Base-by-base conservation (phyloP, 2,329 filamentous ascomycete species). In the Aureobasidium pullulans region DNA sequence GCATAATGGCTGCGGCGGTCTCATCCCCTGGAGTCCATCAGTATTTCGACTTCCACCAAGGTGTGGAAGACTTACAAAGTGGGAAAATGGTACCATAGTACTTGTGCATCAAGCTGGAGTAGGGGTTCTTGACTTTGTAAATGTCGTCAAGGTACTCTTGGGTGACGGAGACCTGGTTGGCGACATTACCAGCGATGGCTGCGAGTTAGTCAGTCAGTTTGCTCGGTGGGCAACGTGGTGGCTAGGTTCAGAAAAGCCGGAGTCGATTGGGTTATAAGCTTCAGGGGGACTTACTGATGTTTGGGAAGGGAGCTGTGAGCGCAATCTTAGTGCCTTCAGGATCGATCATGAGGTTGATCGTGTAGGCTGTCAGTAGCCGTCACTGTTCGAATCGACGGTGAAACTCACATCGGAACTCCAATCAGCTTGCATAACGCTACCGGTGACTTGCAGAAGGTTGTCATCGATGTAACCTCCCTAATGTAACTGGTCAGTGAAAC, bases 291-390 rank as follows among this genome's bases (percentile, higher is more conserved):
- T 37, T 46, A 57, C 52, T 68, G 61, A 69, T 79, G 40, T 73
- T 74, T 6, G 75, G 75, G 63, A 79, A 81, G 32, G 72, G 65
- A 6, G 79, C 77, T 1, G 73, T 78, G 16, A 81, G 64, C 0
- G 76, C 76, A 52, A 80, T 79, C 62, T 80, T 79, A 16, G 76
- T 69, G 2, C 73, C 76, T 66, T 81, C 78, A 1, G 78, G 77
- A 56, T 81, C 78, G 42, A 79, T 74, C 71, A 79, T 79, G 2
- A 80, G 66, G 66, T 80, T 81, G 65, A 79, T 77, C 62, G 77
- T 66, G 69, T 68, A 68, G 9, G 63, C 68, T 66, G 31, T 52
- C 8, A 52, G 31, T 23, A 16, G 9, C 2, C 32, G 67, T 37
- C 68, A 60, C 60, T 31, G 9, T 10, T 11, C 69, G 5, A 11